Base-by-base conservation (phyloP, 2,329 filamentous ascomycete species). In the Xylaria hypoxylon region DNA sequence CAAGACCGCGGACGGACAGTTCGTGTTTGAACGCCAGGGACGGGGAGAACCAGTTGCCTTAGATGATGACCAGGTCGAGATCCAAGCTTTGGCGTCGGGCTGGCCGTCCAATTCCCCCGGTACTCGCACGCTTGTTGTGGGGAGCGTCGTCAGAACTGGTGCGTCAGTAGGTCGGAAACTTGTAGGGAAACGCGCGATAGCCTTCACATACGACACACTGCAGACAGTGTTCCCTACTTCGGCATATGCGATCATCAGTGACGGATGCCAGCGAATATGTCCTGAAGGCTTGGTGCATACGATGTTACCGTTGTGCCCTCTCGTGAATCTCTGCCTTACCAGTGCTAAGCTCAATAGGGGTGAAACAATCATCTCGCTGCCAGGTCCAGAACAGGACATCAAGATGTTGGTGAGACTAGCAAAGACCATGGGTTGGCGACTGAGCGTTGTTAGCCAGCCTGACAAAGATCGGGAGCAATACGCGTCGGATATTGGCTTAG, bases 81-180 rank as follows among this genome's bases (percentile, higher is more conserved):
- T 67, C 19, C 50, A 67, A 47, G 65, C 60, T 15, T 38, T 44
- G 15, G 57, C 61, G 8, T 67, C 65, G 19, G 24, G 40, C 2
- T 67, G 65, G 65, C 65, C 65, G 10, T 67, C 65, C 2, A 53
- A 48, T 53, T 57, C 61, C n/a, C 22, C 31, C 1, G 57, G 61
- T 28, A 53, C 65, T 24, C 45, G 52, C 7, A 67, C 42, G 5
- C 38, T 67, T 19, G 52, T 61, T 11, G 38, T 38, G 5, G 65
- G 65, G 5, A 48, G 33, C 1, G 52, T 67, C 5, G 13, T 44
- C 8, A 33, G 44, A 58, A 28, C 42, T 42, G 51, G 61, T 47
- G 53, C 45, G 3, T 60, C 57, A 3, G 33, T 58, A 2, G 22
- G 28, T 3, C 56, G 15, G 38, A 10, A 19, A 17, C n/a, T 35